phyloP scores from a whole-genome alignment of 176 grass and related monocot species.

The Tillandsia fasciculata region DNA sequence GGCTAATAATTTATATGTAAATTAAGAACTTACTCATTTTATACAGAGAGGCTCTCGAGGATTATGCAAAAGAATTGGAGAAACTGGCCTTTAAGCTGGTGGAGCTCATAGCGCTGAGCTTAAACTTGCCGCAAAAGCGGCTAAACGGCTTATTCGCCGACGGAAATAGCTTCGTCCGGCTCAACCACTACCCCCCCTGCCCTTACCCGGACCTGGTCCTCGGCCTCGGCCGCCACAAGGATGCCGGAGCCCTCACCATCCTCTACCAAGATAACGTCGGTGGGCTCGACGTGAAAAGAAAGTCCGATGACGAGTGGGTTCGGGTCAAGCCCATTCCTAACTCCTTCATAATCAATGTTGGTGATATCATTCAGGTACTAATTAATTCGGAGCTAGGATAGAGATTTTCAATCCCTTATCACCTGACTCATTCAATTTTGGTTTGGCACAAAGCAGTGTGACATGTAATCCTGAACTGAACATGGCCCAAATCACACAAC shows the following conservation, averaged over 20 bases:
- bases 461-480: too few species aligned
- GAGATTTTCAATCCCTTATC: too few species aligned
- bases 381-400: neutral
- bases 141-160: slow-evolving; percentile 58
- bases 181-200: slow-evolving; percentile 89
- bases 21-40: neutral
- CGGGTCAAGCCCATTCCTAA: slow-evolving; percentile 50
- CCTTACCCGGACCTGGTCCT: slow-evolving; percentile 69
- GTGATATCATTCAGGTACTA: slow-evolving; percentile 56
- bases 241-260: slow-evolving; percentile 59
- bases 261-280: slow-evolving; percentile 73
- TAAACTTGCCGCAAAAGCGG: slow-evolving; percentile 36
- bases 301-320: slow-evolving; percentile 60
- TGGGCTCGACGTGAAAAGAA: slow-evolving; percentile 66
- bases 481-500: too few species aligned
- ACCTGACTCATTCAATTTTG: too few species aligned
- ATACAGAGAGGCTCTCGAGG: slow-evolving; percentile 37
- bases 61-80: slow-evolving; percentile 35
- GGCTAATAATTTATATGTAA: neutral
- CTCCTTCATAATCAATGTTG: slow-evolving; percentile 69
- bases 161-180: slow-evolving; percentile 49
- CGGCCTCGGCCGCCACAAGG: slow-evolving; percentile 83
- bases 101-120: slow-evolving; percentile 63
- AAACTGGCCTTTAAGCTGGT: slow-evolving; percentile 48
- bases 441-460: too few species aligned